Base-by-base conservation (phyloP, 1,139 yeast species). In the Magnusiomyces ingens region DNA sequence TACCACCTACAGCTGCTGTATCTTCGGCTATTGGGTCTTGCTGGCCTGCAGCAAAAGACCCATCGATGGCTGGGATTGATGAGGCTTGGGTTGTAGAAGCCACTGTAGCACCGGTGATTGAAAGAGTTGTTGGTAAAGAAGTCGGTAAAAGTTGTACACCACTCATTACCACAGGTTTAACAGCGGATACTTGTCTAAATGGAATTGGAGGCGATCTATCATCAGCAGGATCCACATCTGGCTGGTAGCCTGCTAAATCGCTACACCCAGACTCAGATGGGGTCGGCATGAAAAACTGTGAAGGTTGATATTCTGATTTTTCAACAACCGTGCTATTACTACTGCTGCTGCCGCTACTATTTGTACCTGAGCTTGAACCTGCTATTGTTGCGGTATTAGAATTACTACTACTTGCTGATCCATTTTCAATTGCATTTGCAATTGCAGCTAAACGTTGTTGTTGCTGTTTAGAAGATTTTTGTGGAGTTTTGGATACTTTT, bases 241-340 rank as follows among this genome's bases (percentile, higher is more conserved):
- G 50, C 18, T 19, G 45, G 17, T 41, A 49, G 43, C 46, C 47
- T 21, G 58, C 49, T 43, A 52, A 44, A 47, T 61, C 63, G 41
- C 63, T 60, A 17, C 63, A 57, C 3, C 65, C 65, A 38, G 64
- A 60, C 50, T 64, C 68, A 13, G 65, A 62, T 2, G 68, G 68
- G 2, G 68, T 64, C 8, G 67, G 67, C 52, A 64, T 61, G 44
- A 63, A 63, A 19, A 26, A 21, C 17, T 38, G 40, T 13, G 22
- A 8, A 5, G 46, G 12, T 12, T 19, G 49, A 43, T 26, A 38
- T 29, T 37, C 47, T 11, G 21, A 43, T 15, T 29, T 41, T 18
- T 42, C 35, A 51, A 15, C 38, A 11, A 10, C n/a, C 19, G 12
- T 35, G 41, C n/a, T 22, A 22, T 32, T 49, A 35, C 8, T 49